A percentile compares a stretch with the other conserved stretches of the same genome.
Conservation (phyloP, 2,329 filamentous ascomycete genomes). For the Trichoderma cornu-damae region DNA sequence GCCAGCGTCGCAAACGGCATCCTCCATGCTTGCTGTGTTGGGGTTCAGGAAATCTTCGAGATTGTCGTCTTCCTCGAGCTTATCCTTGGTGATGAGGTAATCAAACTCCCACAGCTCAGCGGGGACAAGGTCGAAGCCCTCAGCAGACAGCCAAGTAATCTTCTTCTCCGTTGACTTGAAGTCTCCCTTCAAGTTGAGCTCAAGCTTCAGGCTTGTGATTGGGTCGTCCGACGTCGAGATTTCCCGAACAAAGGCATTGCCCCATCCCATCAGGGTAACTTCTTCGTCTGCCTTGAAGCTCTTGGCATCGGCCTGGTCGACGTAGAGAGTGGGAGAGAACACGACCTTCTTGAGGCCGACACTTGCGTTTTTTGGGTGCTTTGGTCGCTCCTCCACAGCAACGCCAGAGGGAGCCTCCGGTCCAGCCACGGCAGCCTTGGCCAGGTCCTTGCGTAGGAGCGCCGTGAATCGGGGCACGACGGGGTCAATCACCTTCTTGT, state of each 20-base stretch:
- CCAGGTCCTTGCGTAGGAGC: constrained; percentile 63
- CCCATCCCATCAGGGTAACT: constrained; percentile 96
- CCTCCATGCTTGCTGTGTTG: constrained; percentile 66
- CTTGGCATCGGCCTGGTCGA: constrained; percentile 84
- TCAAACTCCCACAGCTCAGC: constrained; percentile 93
- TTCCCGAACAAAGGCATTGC: constrained; percentile 74
- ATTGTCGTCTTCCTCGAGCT: constrained; percentile 80
- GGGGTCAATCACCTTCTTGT: constrained; percentile 80
- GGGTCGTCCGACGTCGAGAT: constrained; percentile 49
- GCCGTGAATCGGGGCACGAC: constrained; percentile 69
- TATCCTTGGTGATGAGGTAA: constrained; percentile 92
- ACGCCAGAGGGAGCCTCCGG: constrained; percentile 59
- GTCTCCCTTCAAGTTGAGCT: constrained; percentile 88
- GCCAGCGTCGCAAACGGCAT: constrained; percentile 75
- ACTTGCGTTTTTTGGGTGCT: constrained; percentile 83
- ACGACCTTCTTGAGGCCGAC: constrained; percentile 82
- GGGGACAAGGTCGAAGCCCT: constrained; percentile 69
- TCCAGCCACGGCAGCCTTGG: constrained; percentile 65
- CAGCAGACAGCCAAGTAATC: constrained; percentile 82
- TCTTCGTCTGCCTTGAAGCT: constrained; percentile 80
- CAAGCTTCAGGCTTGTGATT: constrained; percentile 68
- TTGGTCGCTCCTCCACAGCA: constrained; percentile 69
- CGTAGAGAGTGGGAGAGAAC: constrained; percentile 67
- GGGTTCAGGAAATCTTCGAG: constrained; percentile 79
- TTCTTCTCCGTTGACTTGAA: constrained; percentile 97